Percentiles rank a stretch among this genome's conserved stretches.
Conservation (phyloP, 1,139 yeast genomes). For the Yamadazyma atmosphaerica region DNA sequence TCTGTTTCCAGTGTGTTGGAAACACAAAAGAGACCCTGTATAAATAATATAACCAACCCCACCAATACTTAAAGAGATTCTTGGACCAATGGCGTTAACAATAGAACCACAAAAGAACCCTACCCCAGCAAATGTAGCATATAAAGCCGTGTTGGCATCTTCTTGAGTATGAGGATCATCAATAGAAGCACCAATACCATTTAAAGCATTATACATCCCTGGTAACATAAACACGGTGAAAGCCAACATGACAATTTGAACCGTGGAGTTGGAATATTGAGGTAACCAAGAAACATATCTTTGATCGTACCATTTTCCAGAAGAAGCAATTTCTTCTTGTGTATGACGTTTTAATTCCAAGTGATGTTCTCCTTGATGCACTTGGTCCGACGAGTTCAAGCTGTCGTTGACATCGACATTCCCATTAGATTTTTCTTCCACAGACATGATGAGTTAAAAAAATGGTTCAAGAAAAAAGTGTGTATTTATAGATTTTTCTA, state of each 20-base stretch:
- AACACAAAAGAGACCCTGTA: constrained; percentile 53
- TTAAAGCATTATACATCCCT: constrained; percentile 58
- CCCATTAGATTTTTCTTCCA: constrained; percentile 16
- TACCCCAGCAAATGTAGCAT: constrained; percentile 55
- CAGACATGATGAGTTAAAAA: constrained; percentile 11
- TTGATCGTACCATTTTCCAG: constrained; percentile 46
- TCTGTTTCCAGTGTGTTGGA: constrained; percentile 47
- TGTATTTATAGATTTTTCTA: neutral
- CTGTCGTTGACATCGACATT: constrained; percentile 16
- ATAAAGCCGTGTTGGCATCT: constrained; percentile 55
- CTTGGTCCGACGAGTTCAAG: constrained; percentile 11
- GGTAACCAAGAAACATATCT: constrained; percentile 26
- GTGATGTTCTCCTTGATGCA: constrained; percentile 15
- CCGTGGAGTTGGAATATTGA: constrained; percentile 44
- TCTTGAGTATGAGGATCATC: constrained; percentile 44
- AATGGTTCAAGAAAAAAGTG: neutral
- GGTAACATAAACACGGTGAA: constrained; percentile 56
- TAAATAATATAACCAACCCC: constrained; percentile 59
- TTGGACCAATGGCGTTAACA: constrained; percentile 53
- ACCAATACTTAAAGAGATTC: constrained; percentile 50
- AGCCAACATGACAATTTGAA: constrained; percentile 46
- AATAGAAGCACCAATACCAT: constrained; percentile 53
- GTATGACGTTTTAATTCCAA: constrained; percentile 29
- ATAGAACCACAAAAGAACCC: constrained; percentile 65
- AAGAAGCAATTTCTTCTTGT: constrained; percentile 27